These are phyloP conservation scores for Argentina anserina DNA, from an alignment of 306 rosid species.

Conservation along the genomic window DNA sequence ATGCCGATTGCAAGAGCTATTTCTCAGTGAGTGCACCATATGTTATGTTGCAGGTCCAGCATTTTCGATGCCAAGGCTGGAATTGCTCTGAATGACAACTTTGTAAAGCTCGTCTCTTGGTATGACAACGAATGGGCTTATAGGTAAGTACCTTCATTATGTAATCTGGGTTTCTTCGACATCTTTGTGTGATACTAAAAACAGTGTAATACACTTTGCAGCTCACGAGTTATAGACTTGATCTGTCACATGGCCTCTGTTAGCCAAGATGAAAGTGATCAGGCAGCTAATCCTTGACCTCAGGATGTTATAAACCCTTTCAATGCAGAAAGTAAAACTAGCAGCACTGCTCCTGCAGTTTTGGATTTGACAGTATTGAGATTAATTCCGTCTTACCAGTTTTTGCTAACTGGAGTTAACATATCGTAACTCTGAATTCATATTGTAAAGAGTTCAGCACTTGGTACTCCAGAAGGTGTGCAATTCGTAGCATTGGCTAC, in stretches of 20 bases:
- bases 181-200: not conserved
- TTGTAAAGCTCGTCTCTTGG: constrained; percentile 68
- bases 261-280: not conserved
- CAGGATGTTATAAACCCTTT: no score
- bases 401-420: no score
- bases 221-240: constrained; percentile 50
- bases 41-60: constrained; percentile 69
- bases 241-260: constrained; percentile 42
- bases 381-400: not conserved
- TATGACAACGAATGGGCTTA: constrained; percentile 69
- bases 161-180: not conserved
- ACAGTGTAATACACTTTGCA: not conserved
- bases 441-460: not conserved
- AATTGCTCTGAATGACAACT: constrained; percentile 60
- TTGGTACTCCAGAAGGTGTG: not conserved
- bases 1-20: not conserved
- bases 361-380: not conserved
- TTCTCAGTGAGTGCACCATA: not conserved
- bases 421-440: not conserved
- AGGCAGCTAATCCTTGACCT: not conserved
- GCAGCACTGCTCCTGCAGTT: not conserved
- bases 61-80: constrained; percentile 84
- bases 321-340: not conserved
- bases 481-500: not conserved
- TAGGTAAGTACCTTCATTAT: constrained; percentile 27